Conservation (phyloP, 495 filamentous ascomycete species). For the Penicillium verhagenii region DNA sequence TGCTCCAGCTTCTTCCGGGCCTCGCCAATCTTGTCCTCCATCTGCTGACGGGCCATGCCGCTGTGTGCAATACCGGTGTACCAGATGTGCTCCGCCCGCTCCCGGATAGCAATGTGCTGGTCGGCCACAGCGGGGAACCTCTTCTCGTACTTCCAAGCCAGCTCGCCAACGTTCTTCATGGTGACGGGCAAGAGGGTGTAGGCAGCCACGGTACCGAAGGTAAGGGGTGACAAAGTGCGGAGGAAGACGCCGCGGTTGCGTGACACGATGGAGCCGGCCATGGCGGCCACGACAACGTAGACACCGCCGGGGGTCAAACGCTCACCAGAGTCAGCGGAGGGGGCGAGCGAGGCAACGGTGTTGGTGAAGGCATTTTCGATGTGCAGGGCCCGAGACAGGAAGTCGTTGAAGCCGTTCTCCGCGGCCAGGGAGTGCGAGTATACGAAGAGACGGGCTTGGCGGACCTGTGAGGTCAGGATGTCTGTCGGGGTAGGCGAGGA, state of each 20-base stretch:
- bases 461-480: conserved; percentile 81
- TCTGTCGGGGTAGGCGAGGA: conserved; percentile 81
- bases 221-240: conserved; percentile 66
- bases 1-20: conserved; percentile 74
- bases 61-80: conserved; percentile 69
- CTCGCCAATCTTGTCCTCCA: conserved; percentile 73
- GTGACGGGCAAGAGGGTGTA: conserved; percentile 74
- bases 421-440: conserved; percentile 67
- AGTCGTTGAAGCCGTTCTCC: conserved; percentile 74
- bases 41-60: conserved; percentile 64
- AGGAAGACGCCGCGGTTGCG: conserved; percentile 82
- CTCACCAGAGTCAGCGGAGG: conserved; percentile 77
- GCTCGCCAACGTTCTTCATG: conserved; percentile 78
- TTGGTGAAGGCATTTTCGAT: conserved; percentile 77
- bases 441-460: conserved; percentile 74
- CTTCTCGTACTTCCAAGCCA: conserved; percentile 89
- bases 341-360: conserved; percentile 83
- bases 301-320: conserved; percentile 78
- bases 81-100: conserved; percentile 66
- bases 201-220: conserved; percentile 69
- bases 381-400: conserved; percentile 70
- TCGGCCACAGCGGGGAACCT: conserved; percentile 75
- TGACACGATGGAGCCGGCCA: conserved; percentile 86
- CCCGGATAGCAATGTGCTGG: conserved; percentile 65
- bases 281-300: conserved; percentile 87